Evolutionary conservation across 2,329 filamentous ascomycete species (phyloP).

Genomic region (Trichothecium sympodiale): DNA sequence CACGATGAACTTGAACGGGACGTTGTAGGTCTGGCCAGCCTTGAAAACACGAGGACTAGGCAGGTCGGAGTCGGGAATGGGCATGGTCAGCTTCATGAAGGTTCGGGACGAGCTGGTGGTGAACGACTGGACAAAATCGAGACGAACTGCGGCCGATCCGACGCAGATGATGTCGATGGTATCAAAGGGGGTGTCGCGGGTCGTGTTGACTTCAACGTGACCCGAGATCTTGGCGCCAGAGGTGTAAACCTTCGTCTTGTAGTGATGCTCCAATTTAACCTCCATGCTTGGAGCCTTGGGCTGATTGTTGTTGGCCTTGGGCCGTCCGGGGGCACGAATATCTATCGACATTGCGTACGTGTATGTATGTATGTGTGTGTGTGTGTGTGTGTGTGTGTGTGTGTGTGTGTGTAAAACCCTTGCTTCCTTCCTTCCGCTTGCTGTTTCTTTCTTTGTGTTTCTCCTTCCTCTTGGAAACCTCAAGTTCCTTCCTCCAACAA

Average conservation of each 20-base stretch:
- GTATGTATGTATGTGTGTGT: no score
- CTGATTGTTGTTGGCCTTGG: conserved; percentile 1
- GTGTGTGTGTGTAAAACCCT: not conserved
- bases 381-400: conserved; percentile 8
- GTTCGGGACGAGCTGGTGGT: conserved; percentile 37
- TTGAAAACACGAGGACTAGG: conserved; percentile 36
- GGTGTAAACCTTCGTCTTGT: conserved; percentile 43
- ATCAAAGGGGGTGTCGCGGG: conserved; percentile 37
- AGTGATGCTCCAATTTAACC: conserved; percentile 42
- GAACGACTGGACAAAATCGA: conserved; percentile 38
- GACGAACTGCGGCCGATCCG: conserved; percentile 36
- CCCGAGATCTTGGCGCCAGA: conserved; percentile 41
- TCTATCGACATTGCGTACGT: conserved; percentile 4
- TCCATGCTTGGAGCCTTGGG: conserved; percentile 15
- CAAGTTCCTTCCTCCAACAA: no score
- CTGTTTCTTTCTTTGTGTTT: not conserved
- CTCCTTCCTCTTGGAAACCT: no score
- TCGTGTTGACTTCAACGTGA: conserved; percentile 32
- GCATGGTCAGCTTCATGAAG: conserved; percentile 46
- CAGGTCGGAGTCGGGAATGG: conserved; percentile 32
- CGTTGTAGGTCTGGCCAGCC: conserved; percentile 33
- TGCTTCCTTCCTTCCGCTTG: not conserved
- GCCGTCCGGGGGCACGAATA: conserved; percentile 5
- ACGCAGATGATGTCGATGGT: conserved; percentile 40
- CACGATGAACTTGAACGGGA: conserved; percentile 50